Evolutionary conservation across 2,329 filamentous ascomycete genomes (phyloP).

Genomic region (Macroventuria anomochaeta): DNA sequence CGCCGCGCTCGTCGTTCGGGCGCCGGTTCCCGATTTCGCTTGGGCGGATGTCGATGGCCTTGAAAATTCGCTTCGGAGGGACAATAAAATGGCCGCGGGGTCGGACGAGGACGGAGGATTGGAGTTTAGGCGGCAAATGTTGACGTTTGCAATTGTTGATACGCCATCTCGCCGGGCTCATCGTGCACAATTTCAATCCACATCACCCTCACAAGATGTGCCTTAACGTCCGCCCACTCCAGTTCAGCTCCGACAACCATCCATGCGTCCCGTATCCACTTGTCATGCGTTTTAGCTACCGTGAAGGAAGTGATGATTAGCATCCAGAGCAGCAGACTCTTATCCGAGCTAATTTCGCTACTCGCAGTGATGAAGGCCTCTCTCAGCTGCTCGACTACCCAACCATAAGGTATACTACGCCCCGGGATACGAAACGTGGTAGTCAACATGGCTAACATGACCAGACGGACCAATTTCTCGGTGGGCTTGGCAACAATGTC

Average conservation of each 20-base stretch:
- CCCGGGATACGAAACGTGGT: constrained; percentile 17
- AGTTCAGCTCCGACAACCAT: neutral
- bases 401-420: neutral
- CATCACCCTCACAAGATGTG: constrained; percentile 12
- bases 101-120: too few relatives aligned
- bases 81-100: too few relatives aligned
- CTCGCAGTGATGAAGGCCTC: neutral
- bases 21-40: too few relatives aligned
- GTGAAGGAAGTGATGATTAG: neutral
- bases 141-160: neutral
- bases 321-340: neutral
- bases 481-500: too few relatives aligned
- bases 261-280: constrained; percentile 4
- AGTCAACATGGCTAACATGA: too few relatives aligned
- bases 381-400: neutral
- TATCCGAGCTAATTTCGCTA: neutral
- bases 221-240: constrained; percentile 6
- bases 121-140: too few relatives aligned
- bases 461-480: too few relatives aligned
- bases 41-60: too few relatives aligned
- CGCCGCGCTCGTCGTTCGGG: too few relatives aligned
- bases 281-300: neutral
- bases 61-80: too few relatives aligned
- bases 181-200: constrained; percentile 24
- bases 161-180: neutral